These are phyloP conservation scores for Marchantia paleacea DNA, from an alignment of 225 moss, liverwort and hornwort species.

Conservation along the genomic window DNA sequence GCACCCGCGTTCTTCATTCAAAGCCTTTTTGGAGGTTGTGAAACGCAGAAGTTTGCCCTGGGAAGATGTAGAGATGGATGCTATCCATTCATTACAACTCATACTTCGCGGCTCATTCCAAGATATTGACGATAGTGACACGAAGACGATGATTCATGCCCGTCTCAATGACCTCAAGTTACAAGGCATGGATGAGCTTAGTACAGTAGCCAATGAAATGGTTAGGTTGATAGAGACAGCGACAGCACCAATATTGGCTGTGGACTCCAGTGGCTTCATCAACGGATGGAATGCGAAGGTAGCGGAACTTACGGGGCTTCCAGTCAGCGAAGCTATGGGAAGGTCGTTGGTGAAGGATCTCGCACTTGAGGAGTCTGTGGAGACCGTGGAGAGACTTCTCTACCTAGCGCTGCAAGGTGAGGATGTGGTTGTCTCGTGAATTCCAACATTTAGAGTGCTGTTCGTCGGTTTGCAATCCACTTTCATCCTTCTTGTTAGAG, in stretches of 20 bases:
- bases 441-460: not conserved
- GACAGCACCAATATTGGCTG: slow-evolving; percentile 51
- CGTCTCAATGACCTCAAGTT: slow-evolving; percentile 50
- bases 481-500: not conserved
- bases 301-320: slow-evolving; percentile 50
- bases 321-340: slow-evolving; percentile 52
- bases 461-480: not conserved
- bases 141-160: slow-evolving; percentile 51
- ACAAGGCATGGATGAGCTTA: slow-evolving; percentile 55
- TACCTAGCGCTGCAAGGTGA: slow-evolving; percentile 50
- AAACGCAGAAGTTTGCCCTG: slow-evolving; percentile 51
- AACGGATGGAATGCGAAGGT: slow-evolving; percentile 57
- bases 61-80: slow-evolving; percentile 62
- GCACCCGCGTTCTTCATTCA: slow-evolving; percentile 54
- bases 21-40: slow-evolving; percentile 54
- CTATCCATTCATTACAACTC: slow-evolving; percentile 54
- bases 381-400: slow-evolving; percentile 45
- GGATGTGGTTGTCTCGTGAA: not conserved
- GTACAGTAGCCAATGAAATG: slow-evolving; percentile 54
- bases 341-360: slow-evolving; percentile 51
- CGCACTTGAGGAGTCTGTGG: slow-evolving; percentile 40
- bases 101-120: slow-evolving; percentile 54
- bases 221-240: slow-evolving; percentile 55
- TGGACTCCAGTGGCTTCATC: slow-evolving; percentile 45
- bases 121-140: slow-evolving; percentile 52